phyloP scores from a whole-genome alignment of 495 filamentous ascomycete genomes.

The Aspergillus sclerotiicarbonarius region DNA sequence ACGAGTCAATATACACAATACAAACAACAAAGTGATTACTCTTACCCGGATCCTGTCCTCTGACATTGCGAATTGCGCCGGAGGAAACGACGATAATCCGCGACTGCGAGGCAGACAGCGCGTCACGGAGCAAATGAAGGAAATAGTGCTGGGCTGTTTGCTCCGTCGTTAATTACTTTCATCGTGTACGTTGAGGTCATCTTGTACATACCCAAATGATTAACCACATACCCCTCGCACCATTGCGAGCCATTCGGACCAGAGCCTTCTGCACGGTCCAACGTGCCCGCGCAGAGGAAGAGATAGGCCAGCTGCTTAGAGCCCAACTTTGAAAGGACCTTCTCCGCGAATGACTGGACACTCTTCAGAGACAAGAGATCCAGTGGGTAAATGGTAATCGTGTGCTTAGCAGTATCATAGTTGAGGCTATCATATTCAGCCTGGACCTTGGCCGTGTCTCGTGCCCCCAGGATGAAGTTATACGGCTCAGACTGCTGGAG shows the following conservation, averaged over 20 bases:
- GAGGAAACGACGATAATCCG: conserved; percentile 32
- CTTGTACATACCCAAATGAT: conserved; percentile 26
- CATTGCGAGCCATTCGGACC: conserved; percentile 29
- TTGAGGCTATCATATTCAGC: conserved; percentile 23
- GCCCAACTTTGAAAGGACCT: conserved; percentile 22
- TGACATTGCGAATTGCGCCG: conserved; percentile 26
- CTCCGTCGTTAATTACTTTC: background rate
- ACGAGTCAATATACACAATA: background rate
- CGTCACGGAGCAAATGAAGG: conserved; percentile 24
- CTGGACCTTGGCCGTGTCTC: conserved; percentile 21
- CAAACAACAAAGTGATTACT: background rate
- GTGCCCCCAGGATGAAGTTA: conserved; percentile 29
- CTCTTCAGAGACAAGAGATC: conserved; percentile 25
- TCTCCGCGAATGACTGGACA: conserved; percentile 25
- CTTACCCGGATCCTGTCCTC: conserved; percentile 25
- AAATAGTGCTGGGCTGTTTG: conserved; percentile 31
- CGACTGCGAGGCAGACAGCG: conserved; percentile 21
- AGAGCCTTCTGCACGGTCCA: conserved; percentile 21
- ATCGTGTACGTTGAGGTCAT: background rate
- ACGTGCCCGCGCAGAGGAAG: conserved; percentile 24
- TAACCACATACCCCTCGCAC: conserved; percentile 26
- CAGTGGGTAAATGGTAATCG: conserved; percentile 22
- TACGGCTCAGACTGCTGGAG: conserved; percentile 25
- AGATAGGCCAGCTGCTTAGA: conserved; percentile 17
- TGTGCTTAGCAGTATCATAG: conserved; percentile 23